Conservation (phyloP, 768 basidiomycete species). For the Leccinum aurantiacum region DNA sequence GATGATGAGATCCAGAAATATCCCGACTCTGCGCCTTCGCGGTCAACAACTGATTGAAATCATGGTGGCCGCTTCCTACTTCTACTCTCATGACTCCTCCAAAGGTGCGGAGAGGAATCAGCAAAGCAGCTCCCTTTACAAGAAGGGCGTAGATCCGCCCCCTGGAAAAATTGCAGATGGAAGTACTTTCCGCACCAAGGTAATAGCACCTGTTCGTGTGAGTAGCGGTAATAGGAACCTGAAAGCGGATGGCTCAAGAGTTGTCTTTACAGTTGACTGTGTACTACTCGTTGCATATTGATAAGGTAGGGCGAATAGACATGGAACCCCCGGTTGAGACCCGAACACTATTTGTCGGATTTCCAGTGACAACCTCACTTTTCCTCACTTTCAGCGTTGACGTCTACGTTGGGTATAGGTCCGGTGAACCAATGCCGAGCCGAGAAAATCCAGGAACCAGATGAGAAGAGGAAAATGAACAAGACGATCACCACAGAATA, state of each 20-base stretch:
- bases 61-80: constrained; percentile 32
- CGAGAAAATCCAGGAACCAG: constrained; percentile 32
- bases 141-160: constrained; percentile 69
- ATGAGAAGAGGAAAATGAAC: constrained; percentile 31
- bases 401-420: constrained; percentile 30
- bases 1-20: neutral
- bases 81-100: constrained; percentile 40
- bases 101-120: constrained; percentile 63
- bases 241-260: constrained; percentile 7
- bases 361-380: constrained; percentile 11
- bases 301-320: too few relatives aligned
- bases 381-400: neutral
- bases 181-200: constrained; percentile 76
- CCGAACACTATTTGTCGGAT: constrained; percentile 11
- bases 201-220: constrained; percentile 24
- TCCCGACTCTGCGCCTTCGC: too few relatives aligned
- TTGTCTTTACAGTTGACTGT: neutral
- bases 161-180: constrained; percentile 49
- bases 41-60: too few relatives aligned
- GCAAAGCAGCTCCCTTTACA: constrained; percentile 65
- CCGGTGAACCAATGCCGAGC: constrained; percentile 36
- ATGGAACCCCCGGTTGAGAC: constrained; percentile 2
- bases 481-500: constrained; percentile 31
- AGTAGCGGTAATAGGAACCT: constrained; percentile 32
- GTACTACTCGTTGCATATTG: neutral